Base-by-base conservation (phyloP, 495 filamentous ascomycete genomes). In the Collariella sp. region DNA sequence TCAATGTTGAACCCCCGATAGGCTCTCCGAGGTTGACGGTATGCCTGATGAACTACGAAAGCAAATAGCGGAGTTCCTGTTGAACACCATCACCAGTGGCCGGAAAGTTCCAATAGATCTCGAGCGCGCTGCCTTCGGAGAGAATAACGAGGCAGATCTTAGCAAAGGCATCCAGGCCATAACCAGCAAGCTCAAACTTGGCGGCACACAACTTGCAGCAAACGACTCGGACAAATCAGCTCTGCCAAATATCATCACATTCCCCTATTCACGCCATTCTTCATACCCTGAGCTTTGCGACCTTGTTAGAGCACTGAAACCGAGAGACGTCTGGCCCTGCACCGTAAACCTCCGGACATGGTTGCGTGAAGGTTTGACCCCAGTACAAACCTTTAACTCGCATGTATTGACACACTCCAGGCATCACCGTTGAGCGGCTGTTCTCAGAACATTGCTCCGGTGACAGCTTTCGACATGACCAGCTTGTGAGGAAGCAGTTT, bases 221-320 rank as follows among this genome's bases (percentile, higher is more conserved):
- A 41, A 46, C 26, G 33, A 23, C 9, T 18, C 22, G n/a, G 22
- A 46, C 0, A 3, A 19, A 16, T 45, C 58, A 15, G 13, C 15
- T 3, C 61, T 79, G 2, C 71, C 80, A 20, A 72, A 64, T 5
- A 54, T 61, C 19, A 78, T 83, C 29, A 68, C 64, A 11, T 96
- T 96, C 55, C 88, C 90, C 4, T 97, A 91, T 62, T 91, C 91
- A 0, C 81, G 91, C 2, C 91, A 97, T 67, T 94, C 91, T 0
- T 95, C 88, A 0, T 89, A 91, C 47, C 70, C 71, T 0, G 91
- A 96, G 66, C 75, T 95, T 5, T 86, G 87, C 54, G 65, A 82
- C 54, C 69, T 97, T 0, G 73, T 95, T 5, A 59, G 72, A 4
- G 76, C 74, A 0, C 89, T 96, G 56, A 76, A 72, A 35, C 90